phyloP scores from a whole-genome alignment of 2,329 filamentous ascomycete genomes.

The Ophiostoma tasmaniense region DNA sequence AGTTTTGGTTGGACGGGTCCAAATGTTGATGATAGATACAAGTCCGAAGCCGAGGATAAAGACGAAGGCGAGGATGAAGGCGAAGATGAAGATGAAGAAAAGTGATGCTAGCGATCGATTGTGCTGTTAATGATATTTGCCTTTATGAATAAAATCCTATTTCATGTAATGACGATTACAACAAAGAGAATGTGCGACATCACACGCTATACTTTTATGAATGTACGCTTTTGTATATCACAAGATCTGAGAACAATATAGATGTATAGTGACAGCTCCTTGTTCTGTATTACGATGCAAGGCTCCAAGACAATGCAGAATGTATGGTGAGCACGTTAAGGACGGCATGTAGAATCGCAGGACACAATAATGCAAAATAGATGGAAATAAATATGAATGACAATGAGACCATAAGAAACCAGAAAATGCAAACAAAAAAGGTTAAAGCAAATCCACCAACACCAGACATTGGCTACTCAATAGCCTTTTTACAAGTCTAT shows the following conservation, averaged over 20 bases:
- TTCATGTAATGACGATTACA: not conserved
- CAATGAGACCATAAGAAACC: not conserved
- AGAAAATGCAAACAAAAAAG: not conserved
- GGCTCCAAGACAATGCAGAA: not conserved
- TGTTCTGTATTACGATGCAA: not conserved
- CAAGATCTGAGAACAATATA: not conserved
- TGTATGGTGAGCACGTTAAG: not conserved
- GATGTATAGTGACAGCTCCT: not conserved
- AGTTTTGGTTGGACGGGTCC: not conserved
- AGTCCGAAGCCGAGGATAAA: too few species aligned
- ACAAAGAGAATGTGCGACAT: not conserved
- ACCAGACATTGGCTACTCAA: not conserved
- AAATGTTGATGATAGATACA: too few species aligned
- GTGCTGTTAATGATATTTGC: not conserved
- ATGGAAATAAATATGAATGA: not conserved
- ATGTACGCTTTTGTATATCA: not conserved
- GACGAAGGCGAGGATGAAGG: too few species aligned
- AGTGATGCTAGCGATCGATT: not conserved
- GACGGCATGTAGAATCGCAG: not conserved
- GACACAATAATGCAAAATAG: not conserved
- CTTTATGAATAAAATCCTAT: not conserved
- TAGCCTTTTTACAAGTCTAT: not conserved
- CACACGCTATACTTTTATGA: not conserved
- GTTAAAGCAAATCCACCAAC: slow-evolving; percentile 6
- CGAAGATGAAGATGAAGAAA: not conserved